Base-by-base conservation (phyloP, 2,329 filamentous ascomycete species). In the Epichloe glyceriae region DNA sequence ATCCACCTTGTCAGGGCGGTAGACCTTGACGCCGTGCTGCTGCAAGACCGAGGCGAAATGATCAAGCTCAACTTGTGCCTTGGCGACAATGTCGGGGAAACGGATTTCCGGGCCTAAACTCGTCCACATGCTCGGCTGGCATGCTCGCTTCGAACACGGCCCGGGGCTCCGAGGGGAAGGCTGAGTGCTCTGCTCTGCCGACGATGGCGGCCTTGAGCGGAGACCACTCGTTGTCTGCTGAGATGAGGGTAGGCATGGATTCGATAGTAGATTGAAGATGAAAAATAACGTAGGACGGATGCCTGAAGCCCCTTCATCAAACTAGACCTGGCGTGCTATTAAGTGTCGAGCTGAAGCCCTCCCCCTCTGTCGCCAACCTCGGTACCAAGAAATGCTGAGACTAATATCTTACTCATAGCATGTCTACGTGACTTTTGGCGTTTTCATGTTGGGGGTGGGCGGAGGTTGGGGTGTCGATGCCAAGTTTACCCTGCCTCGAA, bases 171-270 rank as follows among this genome's bases (percentile, higher is more conserved):
- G 53, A 54, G 17, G 60, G 60, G 48, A 60, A 61, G 38, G 50
- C 51, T 5, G 61, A 59, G 49, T 58, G 46, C 19, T 55, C 55
- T 22, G 60, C 61, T 15, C 61, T 56, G 7, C 60, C 60, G 45
- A 63, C 60, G 38, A 62, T 58, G 47, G 62, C 60, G 17, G 57
- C 20, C 39, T 50, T 50, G 35, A 63, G 54, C 30, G 58, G 61
- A 5, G 57, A 58, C 59, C 58, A 61, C 50, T 62, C 61, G 53
- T 61, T 53, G 4, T 61, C 58, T 46, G 55, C 55, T 39, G 50
- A 46, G 14, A 52, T 51, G 38, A 55, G 49, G 15, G 49, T 7
- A 41, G 41, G 2, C 49, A 50, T 50, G 41, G n/a, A 22, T 33
- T 41, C 2, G 15, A 19, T 17, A 26, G 14, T 43, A n/a, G n/a